A percentile compares a stretch with the other conserved stretches of the same genome.
Evolutionary conservation across 2,329 filamentous ascomycete genomes (phyloP).

Genomic region (Calcarisporium arbuscula): DNA sequence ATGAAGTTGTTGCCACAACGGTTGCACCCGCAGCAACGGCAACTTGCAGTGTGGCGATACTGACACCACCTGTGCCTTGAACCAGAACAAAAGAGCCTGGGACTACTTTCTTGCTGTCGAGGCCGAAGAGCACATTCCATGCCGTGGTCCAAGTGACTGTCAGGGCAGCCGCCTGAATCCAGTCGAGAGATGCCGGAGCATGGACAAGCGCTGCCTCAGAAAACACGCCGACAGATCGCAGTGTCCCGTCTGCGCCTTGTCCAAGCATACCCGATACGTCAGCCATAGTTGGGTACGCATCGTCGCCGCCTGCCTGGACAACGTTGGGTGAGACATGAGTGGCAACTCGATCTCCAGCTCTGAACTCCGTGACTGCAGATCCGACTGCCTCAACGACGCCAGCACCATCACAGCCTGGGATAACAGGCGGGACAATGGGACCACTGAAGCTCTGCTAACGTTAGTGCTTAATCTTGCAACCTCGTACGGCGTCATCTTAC

Average conservation of each 20-base stretch:
- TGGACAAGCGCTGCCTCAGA: conserved; percentile 51
- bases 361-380: conserved; percentile 41
- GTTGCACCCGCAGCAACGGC: conserved; percentile 32
- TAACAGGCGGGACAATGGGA: too few relatives aligned
- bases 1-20: conserved; percentile 36
- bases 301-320: conserved; percentile 20
- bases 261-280: conserved; percentile 13
- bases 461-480: too few relatives aligned
- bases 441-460: too few relatives aligned
- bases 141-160: conserved; percentile 47
- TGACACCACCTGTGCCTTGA: conserved; percentile 37
- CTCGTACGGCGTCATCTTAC: too few relatives aligned
- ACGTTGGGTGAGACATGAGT: conserved; percentile 41
- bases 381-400: conserved; percentile 43
- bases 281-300: conserved; percentile 25
- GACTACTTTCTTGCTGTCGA: conserved; percentile 29
- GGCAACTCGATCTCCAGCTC: conserved; percentile 43
- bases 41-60: conserved; percentile 33
- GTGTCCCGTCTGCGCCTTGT: conserved; percentile 21
- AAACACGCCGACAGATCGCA: conserved; percentile 23
- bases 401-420: conserved; percentile 42
- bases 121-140: conserved; percentile 52
- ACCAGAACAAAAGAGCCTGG: conserved; percentile 32
- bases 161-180: conserved; percentile 41
- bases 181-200: conserved; percentile 44